A percentile compares a stretch with the other conserved stretches of the same genome.
These are phyloP conservation scores for Mycena floridula DNA, from an alignment of 768 basidiomycete species.

Conservation along the genomic window DNA sequence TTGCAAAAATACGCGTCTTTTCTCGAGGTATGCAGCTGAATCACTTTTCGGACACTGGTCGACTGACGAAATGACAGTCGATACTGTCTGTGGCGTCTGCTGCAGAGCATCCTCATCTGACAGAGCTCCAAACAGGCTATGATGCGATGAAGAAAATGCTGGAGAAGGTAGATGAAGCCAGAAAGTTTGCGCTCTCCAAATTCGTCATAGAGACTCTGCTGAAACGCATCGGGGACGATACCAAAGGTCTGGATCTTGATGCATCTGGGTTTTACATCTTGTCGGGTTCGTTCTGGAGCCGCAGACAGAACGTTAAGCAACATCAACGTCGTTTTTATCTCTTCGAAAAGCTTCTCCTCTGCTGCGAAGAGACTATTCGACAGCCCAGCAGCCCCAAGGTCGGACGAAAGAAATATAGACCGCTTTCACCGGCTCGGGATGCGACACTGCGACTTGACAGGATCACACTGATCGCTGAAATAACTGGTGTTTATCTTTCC, in stretches of 20 bases:
- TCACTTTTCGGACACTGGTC: too few species aligned
- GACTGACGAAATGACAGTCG: too few species aligned
- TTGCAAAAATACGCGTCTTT: background rate
- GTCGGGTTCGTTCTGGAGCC: background rate
- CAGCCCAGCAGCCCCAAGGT: too few species aligned
- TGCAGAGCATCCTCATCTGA: background rate
- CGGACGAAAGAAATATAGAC: too few species aligned
- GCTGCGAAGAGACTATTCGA: too few species aligned
- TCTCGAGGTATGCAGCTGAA: background rate
- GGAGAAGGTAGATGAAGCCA: background rate
- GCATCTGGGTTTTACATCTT: background rate
- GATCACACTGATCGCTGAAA: too few species aligned
- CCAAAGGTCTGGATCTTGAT: background rate
- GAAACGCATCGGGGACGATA: slow-evolving; percentile 2
- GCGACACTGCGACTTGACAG: too few species aligned
- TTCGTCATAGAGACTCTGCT: background rate
- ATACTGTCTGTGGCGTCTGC: background rate
- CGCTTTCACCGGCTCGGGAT: too few species aligned
- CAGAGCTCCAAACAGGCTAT: slow-evolving; percentile 1
- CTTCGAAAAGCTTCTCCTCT: too few species aligned
- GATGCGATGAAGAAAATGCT: slow-evolving; percentile 1
- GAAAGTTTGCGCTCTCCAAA: slow-evolving; percentile 1
- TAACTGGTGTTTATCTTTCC: too few species aligned
- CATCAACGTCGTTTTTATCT: background rate
- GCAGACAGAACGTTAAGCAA: slow-evolving; percentile 2